Conservation (phyloP, 2,329 filamentous ascomycete species). For the Colletotrichum spaethianum region DNA sequence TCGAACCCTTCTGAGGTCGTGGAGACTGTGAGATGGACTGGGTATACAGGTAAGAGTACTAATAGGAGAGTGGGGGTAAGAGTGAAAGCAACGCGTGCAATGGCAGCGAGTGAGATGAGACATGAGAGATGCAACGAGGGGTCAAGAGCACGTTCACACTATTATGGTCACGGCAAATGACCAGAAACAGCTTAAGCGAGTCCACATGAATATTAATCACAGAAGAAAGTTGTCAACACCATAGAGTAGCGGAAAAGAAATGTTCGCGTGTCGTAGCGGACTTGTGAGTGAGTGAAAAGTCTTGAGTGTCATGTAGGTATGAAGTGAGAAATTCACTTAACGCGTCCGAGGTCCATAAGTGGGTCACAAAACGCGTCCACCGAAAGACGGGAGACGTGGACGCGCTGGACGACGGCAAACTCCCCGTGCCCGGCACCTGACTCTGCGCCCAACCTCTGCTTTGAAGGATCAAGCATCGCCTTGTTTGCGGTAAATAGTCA, state of each 20-base stretch:
- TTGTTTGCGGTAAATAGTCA: background rate
- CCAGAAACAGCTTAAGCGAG: background rate
- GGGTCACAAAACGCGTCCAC: conserved; percentile 22
- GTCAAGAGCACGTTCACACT: background rate
- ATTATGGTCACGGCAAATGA: background rate
- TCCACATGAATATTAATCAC: no score
- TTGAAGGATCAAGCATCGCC: background rate
- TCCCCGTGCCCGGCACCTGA: background rate
- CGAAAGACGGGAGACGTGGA: conserved; percentile 3
- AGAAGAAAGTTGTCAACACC: background rate
- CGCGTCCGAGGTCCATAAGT: conserved; percentile 7
- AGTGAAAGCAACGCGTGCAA: background rate
- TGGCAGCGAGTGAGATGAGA: background rate
- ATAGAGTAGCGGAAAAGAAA: background rate
- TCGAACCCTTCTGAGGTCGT: background rate
- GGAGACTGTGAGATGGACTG: background rate
- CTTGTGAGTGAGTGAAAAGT: no score
- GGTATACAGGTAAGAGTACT: background rate
- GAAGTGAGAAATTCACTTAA: conserved; percentile 19
- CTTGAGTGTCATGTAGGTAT: background rate
- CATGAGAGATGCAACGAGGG: background rate
- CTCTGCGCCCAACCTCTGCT: background rate
- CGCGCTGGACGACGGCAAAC: conserved; percentile 14
- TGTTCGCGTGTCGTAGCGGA: no score
- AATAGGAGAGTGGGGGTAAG: no score